phyloP scores from a whole-genome alignment of 208 protist species.

The Herpetomonas tarakana region DNA sequence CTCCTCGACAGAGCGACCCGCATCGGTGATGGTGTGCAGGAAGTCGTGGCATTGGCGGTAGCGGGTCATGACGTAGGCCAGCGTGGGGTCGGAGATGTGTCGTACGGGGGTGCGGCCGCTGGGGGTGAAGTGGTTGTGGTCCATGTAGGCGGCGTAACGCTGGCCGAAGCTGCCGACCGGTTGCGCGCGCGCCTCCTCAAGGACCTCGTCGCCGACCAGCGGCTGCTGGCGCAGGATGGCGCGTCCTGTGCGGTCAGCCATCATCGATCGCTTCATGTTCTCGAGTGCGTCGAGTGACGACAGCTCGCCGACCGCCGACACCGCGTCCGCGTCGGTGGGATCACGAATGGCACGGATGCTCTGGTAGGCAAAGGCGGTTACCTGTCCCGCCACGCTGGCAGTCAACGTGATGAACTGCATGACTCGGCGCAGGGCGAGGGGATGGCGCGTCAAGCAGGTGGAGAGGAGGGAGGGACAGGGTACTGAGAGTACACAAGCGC shows the following conservation, averaged over 20 bases:
- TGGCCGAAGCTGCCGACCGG: constrained; percentile 65
- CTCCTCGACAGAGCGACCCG: constrained; percentile 80
- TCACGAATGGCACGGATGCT: constrained; percentile 60
- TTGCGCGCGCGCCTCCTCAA: constrained; percentile 41
- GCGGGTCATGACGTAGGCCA: constrained; percentile 84
- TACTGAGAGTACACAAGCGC: not conserved
- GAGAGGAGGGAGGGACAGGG: not conserved
- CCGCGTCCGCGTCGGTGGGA: constrained; percentile 55
- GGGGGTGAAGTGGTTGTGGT: constrained; percentile 71
- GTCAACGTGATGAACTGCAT: constrained; percentile 28
- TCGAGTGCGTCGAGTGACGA: constrained; percentile 57
- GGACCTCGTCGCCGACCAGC: constrained; percentile 48
- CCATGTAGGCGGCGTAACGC: constrained; percentile 80
- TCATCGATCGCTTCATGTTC: constrained; percentile 72
- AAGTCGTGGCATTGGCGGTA: constrained; percentile 89
- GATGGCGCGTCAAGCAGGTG: no score
- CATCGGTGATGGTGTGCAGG: constrained; percentile 57
- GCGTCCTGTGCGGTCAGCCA: constrained; percentile 65
- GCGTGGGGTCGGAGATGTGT: constrained; percentile 60
- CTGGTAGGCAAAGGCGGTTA: constrained; percentile 45
- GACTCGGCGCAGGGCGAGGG: no score
- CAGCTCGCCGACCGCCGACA: constrained; percentile 74
- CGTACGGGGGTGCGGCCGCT: constrained; percentile 59
- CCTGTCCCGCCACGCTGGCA: constrained; percentile 22
- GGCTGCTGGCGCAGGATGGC: constrained; percentile 58